Conservation (phyloP, 768 basidiomycete species). For the Daedaleopsis sinensis region DNA sequence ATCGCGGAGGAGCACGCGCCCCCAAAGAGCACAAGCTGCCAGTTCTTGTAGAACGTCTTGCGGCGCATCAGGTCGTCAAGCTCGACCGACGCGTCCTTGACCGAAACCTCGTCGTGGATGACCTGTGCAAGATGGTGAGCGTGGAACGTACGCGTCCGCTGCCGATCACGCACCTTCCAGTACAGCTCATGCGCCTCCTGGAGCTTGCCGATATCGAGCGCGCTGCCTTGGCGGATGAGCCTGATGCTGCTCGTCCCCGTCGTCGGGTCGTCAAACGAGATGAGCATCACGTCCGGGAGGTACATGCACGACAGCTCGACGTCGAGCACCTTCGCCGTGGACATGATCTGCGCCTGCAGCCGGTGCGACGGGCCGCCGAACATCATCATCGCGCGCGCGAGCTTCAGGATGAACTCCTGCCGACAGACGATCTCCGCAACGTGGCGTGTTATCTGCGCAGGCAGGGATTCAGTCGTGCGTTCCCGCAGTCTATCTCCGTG, state of each 20-base stretch:
- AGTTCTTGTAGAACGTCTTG: conserved; percentile 59
- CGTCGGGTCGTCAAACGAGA: conserved; percentile 79
- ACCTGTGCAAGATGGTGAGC: conserved; percentile 48
- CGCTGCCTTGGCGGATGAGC: conserved; percentile 71
- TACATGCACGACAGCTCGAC: conserved; percentile 76
- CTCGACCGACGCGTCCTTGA: conserved; percentile 68
- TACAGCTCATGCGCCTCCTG: conserved; percentile 71
- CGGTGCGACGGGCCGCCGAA: conserved; percentile 86
- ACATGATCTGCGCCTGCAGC: conserved; percentile 78
- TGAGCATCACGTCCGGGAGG: conserved; percentile 72
- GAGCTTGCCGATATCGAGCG: conserved; percentile 78
- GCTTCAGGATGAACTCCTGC: conserved; percentile 85
- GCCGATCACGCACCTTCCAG: conserved; percentile 57
- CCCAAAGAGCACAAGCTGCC: conserved; percentile 69
- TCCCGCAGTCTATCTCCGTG: neutral
- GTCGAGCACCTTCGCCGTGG: conserved; percentile 79
- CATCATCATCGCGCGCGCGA: conserved; percentile 87
- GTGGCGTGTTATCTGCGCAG: conserved; percentile 72
- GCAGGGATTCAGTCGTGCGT: neutral
- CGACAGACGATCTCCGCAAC: conserved; percentile 81
- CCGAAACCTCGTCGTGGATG: conserved; percentile 80
- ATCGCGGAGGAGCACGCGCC: conserved; percentile 79
- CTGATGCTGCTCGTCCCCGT: conserved; percentile 85
- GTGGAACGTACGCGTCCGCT: neutral
- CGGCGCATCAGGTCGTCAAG: conserved; percentile 77